A percentile compares a stretch with the other conserved stretches of the same genome.
These are phyloP conservation scores for Pyrenophora seminiperda DNA, from an alignment of 2,329 filamentous ascomycete genomes.

Conservation along the genomic window DNA sequence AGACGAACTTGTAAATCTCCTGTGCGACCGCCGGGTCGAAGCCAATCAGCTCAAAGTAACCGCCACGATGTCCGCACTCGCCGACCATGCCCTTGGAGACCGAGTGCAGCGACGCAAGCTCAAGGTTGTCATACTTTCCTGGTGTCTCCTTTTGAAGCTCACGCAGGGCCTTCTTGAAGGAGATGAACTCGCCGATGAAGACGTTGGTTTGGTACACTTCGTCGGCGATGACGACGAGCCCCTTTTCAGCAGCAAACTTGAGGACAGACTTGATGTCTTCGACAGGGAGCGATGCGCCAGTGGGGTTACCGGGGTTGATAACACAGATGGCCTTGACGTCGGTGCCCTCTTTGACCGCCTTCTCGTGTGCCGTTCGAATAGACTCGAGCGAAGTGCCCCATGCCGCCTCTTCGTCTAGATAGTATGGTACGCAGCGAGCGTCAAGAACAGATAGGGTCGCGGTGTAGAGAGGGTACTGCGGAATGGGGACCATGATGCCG, in stretches of 20 bases:
- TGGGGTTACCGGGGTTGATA: constrained; percentile 98
- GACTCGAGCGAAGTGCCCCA: constrained; percentile 88
- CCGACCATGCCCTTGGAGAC: constrained; percentile 98
- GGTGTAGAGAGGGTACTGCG: constrained; percentile 97
- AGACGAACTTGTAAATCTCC: constrained; percentile 98
- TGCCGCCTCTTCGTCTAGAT: constrained; percentile 80
- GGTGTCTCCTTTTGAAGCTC: constrained; percentile 71
- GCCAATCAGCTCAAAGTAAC: constrained; percentile 94
- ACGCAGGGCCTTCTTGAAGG: constrained; percentile 89
- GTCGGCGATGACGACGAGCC: constrained; percentile 88
- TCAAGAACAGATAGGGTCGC: constrained; percentile 86
- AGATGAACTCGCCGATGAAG: constrained; percentile 90
- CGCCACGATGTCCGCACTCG: constrained; percentile 96
- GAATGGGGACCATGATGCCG: constrained; percentile 91
- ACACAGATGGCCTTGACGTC: constrained; percentile 93
- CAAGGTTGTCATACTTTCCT: constrained; percentile 80
- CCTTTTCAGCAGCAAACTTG: constrained; percentile 81
- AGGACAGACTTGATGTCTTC: constrained; percentile 84
- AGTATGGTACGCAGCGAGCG: constrained; percentile 88
- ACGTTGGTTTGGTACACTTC: constrained; percentile 99
- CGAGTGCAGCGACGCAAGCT: constrained; percentile 90
- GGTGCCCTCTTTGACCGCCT: constrained; percentile 75
- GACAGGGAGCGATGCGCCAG: constrained; percentile 80
- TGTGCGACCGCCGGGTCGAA: constrained; percentile 85
- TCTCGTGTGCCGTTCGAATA: constrained; percentile 73